Base-by-base conservation (phyloP, 2,329 filamentous ascomycete species). In the Hypoxylon sp. region DNA sequence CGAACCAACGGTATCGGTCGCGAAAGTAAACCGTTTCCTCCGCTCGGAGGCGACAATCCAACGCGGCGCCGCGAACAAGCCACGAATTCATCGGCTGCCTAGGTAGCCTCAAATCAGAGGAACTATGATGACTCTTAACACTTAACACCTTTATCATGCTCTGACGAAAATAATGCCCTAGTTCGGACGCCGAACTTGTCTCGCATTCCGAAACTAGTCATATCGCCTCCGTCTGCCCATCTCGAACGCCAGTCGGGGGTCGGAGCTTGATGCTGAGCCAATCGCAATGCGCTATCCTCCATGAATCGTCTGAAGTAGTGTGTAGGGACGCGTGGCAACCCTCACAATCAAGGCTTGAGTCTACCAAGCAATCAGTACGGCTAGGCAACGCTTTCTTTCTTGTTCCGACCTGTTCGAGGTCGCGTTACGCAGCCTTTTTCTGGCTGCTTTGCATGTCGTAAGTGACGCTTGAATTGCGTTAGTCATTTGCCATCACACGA, bases 341-440 rank as follows among this genome's bases (percentile, higher is more conserved):
- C 24, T 45, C 38, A 33, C 49, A 58, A 63, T 64, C 59, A 40
- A 58, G 53, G 53, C 26, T 51, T 22, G 12, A 56, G n/a, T 7
- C 30, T 36, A 16, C 8, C n/a, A 20, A 28, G 40, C 32, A 24
- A 40, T 42, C 32, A 24, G 33, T 42, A 53, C 30, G 53, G 22
- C 20, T 61, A 68, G 62, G 62, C 62, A 57, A 44, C 64, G 9
- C n/a, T 50, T 67, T 70, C 65, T 58, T 65, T 16, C 44, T 24
- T 46, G 40, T 67, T 70, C 68, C 26, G 48, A 66, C 42, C 38
- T 55, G 61, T 70, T 70, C 66, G 53, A 68, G 46, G 48, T 61
- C 55, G 48, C 45, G 33, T 69, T 69, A 67, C 61, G 58, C 54
- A 69, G 30, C 32, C 48, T 20, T 51, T 40, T 42, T n/a, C 6